These are phyloP conservation scores for Ceratonia siliqua DNA, from an alignment of 306 rosid species.

Conservation along the genomic window DNA sequence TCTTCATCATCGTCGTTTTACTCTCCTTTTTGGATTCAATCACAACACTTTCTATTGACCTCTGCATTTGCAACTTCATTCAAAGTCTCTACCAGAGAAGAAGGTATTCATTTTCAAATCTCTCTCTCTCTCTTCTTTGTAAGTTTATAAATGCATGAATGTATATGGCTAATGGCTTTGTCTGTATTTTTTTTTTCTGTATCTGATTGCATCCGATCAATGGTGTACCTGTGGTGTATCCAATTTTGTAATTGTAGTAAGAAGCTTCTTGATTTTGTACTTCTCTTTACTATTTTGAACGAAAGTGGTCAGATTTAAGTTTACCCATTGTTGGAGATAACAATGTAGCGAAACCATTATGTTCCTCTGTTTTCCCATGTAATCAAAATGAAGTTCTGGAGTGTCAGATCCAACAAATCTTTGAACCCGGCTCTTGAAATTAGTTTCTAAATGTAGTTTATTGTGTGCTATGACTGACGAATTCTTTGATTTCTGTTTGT, in stretches of 20 bases:
- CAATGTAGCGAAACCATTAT: slow-evolving; percentile 12
- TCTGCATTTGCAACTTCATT: slow-evolving; percentile 37
- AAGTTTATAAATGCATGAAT: background rate
- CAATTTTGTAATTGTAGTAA: background rate
- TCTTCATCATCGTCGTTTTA: slow-evolving; percentile 1
- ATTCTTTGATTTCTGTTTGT: background rate
- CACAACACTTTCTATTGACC: slow-evolving; percentile 31
- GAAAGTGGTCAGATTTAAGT: slow-evolving; percentile 15
- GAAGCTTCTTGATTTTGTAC: slow-evolving; percentile 12
- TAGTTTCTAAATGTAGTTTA: background rate
- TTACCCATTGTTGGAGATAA: slow-evolving; percentile 16
- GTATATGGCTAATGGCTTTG: background rate
- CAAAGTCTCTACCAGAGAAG: slow-evolving; percentile 12
- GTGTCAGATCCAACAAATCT: slow-evolving; percentile 37
- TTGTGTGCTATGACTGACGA: slow-evolving; percentile 9
- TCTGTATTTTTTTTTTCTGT: background rate
- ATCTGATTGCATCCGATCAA: background rate
- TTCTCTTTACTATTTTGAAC: slow-evolving; percentile 13
- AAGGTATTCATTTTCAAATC: slow-evolving; percentile 22
- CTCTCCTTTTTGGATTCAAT: slow-evolving; percentile 19
- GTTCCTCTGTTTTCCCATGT: slow-evolving; percentile 7
- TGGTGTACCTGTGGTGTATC: background rate
- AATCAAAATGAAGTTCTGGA: slow-evolving; percentile 19
- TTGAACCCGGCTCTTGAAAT: slow-evolving; percentile 5
- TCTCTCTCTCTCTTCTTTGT: background rate